Percentiles rank a stretch among this genome's conserved stretches.
Conservation (phyloP, 2,329 filamentous ascomycete genomes). For the Cytospora piceicola region DNA sequence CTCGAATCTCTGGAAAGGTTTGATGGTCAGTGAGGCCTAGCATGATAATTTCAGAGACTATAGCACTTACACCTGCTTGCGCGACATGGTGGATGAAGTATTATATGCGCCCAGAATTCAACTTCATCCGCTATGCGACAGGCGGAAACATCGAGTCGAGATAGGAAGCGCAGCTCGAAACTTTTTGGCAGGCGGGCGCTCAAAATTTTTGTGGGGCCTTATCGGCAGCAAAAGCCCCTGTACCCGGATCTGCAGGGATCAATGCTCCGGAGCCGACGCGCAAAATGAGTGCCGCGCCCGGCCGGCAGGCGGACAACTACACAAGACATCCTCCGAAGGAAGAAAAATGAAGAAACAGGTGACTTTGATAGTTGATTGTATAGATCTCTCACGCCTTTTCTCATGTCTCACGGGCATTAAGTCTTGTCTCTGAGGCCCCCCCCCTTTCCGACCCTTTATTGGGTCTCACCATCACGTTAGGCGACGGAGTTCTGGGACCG, state of each 20-base stretch:
- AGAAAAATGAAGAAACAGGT: no score
- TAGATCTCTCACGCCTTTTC: no score
- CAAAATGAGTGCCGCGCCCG: not conserved
- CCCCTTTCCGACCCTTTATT: no score
- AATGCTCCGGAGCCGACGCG: not conserved
- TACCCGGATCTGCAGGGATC: not conserved
- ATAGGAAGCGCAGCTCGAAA: constrained; percentile 13
- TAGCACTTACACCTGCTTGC: constrained; percentile 57
- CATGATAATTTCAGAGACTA: not conserved
- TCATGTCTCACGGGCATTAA: no score
- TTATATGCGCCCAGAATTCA: constrained; percentile 13
- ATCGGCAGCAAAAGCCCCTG: not conserved
- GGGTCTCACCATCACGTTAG: no score
- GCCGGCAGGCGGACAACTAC: not conserved
- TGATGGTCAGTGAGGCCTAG: constrained; percentile 23
- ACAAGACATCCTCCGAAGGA: no score
- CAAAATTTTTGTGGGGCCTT: constrained; percentile 29
- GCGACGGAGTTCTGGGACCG: no score
- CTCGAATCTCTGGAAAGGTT: constrained; percentile 70
- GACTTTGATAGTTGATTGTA: no score
- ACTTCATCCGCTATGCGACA: constrained; percentile 21
- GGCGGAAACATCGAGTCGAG: not conserved
- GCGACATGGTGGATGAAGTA: constrained; percentile 54
- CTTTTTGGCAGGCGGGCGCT: constrained; percentile 26
- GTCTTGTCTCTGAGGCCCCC: no score